Conservation (phyloP, 108 stramenopile genomes). For the Thalassiosira profunda region DNA sequence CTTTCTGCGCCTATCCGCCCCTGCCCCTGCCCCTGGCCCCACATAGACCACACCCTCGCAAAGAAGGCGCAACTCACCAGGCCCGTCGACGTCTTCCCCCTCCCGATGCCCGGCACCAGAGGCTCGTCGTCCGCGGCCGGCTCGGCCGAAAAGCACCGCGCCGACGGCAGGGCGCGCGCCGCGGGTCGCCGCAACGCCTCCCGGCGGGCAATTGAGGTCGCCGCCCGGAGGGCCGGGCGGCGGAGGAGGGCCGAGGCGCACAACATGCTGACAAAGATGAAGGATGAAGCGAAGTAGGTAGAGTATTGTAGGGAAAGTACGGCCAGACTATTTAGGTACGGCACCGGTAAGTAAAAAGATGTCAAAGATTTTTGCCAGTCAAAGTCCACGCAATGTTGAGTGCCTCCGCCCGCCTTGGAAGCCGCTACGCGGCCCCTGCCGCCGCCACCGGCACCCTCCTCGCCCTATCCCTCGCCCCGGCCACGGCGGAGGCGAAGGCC, state of each 20-base stretch:
- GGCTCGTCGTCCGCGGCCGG: slow-evolving; percentile 36
- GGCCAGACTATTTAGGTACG: background rate
- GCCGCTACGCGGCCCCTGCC: slow-evolving; percentile 36
- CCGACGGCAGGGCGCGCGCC: background rate
- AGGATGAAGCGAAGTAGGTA: background rate
- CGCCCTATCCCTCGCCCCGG: slow-evolving; percentile 29
- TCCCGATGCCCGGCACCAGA: slow-evolving; percentile 75
- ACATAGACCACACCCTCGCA: background rate
- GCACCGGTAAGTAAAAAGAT: background rate
- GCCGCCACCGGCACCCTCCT: slow-evolving; percentile 41
- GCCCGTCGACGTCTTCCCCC: slow-evolving; percentile 92
- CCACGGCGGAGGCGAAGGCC: slow-evolving; percentile 24
- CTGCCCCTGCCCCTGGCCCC: background rate
- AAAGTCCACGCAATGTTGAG: slow-evolving; percentile 33
- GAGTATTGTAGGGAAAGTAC: background rate
- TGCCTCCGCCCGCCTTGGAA: slow-evolving; percentile 29
- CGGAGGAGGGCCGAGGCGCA: slow-evolving; percentile 33
- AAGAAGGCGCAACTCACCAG: slow-evolving; percentile 61
- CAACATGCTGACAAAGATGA: too few relatives aligned
- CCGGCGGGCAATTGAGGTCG: slow-evolving; percentile 3
- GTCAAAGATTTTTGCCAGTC: slow-evolving; percentile 1
- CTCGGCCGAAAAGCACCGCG: slow-evolving; percentile 23
- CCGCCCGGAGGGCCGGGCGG: slow-evolving; percentile 9
- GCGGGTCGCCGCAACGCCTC: background rate
- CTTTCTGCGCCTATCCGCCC: background rate